Evolutionary conservation across 352 stramenopile genomes (phyloP).

Genomic region (Globisporangium canariense): DNA sequence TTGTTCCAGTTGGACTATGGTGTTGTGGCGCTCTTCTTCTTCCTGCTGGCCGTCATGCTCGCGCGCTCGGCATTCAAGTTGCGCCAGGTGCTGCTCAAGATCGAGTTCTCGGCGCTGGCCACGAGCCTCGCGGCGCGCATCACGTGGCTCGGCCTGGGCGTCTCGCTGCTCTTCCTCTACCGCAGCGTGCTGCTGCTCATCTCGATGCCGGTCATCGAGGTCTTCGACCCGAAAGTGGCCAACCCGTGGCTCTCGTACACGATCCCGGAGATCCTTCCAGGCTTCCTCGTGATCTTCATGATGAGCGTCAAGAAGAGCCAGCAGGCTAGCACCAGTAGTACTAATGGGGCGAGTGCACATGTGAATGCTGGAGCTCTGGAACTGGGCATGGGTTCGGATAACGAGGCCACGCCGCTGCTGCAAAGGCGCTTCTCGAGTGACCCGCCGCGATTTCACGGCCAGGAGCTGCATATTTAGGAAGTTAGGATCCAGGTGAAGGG

Average conservation of each 20-base stretch:
- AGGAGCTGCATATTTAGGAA: slow-evolving; percentile 57
- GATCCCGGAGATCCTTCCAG: slow-evolving; percentile 66
- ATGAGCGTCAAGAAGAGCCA: slow-evolving; percentile 64
- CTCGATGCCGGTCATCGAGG: slow-evolving; percentile 61
- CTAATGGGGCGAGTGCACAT: not conserved
- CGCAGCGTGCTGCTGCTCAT: slow-evolving; percentile 60
- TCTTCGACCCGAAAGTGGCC: slow-evolving; percentile 67
- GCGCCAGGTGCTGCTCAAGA: slow-evolving; percentile 56
- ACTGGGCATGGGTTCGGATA: slow-evolving; percentile 10
- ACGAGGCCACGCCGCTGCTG: slow-evolving; percentile 56
- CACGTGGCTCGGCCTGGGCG: slow-evolving; percentile 51
- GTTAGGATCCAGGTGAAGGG: not conserved
- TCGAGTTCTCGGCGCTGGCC: slow-evolving; percentile 71
- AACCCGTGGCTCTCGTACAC: slow-evolving; percentile 80
- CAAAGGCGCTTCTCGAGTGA: slow-evolving; percentile 35
- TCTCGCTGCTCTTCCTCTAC: slow-evolving; percentile 55
- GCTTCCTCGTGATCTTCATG: slow-evolving; percentile 70
- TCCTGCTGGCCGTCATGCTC: slow-evolving; percentile 64
- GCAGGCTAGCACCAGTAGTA: slow-evolving; percentile 10
- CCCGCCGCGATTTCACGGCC: slow-evolving; percentile 48
- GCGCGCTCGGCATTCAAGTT: slow-evolving; percentile 50
- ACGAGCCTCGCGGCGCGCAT: slow-evolving; percentile 48
- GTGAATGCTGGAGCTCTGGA: not conserved
- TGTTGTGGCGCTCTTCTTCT: slow-evolving; percentile 75
- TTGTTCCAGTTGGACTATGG: slow-evolving; percentile 72